phyloP scores from a whole-genome alignment of 176 grass and related monocot species.

The Puccinellia tenuiflora region DNA sequence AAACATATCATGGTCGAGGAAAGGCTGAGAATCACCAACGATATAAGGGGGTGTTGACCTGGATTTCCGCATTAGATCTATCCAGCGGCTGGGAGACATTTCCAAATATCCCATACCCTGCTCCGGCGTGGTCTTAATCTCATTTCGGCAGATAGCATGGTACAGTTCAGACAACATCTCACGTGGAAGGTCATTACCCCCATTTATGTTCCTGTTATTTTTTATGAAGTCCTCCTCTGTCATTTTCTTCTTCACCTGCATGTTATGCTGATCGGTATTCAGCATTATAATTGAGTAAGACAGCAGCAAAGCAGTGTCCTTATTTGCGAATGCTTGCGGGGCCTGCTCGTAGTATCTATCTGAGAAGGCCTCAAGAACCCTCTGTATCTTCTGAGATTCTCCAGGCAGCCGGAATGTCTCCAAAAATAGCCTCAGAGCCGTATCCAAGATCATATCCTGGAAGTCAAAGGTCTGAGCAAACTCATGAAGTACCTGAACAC shows the following conservation, averaged over 20 bases:
- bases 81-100: constrained; percentile 97
- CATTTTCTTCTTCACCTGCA: constrained; percentile 99
- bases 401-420: constrained; percentile 91
- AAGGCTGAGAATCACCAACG: constrained; percentile 71
- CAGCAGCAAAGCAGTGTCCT: constrained; percentile 87
- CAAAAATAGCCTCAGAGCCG: constrained; percentile 87
- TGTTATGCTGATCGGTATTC: constrained; percentile 99
- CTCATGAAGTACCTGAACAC: constrained; percentile 96
- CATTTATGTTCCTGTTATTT: constrained; percentile 98
- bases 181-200: constrained; percentile 82
- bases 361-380: constrained; percentile 98
- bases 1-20: constrained; percentile 95
- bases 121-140: constrained; percentile 90
- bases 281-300: constrained; percentile 99
- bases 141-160: constrained; percentile 81
- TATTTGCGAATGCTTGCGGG: constrained; percentile 78
- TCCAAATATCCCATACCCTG: constrained; percentile 82
- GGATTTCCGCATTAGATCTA: constrained; percentile 89
- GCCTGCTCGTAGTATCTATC: constrained; percentile 97
- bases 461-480: constrained; percentile 98
- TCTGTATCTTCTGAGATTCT: constrained; percentile 98
- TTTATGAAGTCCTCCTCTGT: constrained; percentile 98
- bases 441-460: constrained; percentile 85
- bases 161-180: constrained; percentile 88
- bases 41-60: constrained; percentile 76